Conservation (phyloP, 345 rosid genomes). For the Linum trigynum region DNA sequence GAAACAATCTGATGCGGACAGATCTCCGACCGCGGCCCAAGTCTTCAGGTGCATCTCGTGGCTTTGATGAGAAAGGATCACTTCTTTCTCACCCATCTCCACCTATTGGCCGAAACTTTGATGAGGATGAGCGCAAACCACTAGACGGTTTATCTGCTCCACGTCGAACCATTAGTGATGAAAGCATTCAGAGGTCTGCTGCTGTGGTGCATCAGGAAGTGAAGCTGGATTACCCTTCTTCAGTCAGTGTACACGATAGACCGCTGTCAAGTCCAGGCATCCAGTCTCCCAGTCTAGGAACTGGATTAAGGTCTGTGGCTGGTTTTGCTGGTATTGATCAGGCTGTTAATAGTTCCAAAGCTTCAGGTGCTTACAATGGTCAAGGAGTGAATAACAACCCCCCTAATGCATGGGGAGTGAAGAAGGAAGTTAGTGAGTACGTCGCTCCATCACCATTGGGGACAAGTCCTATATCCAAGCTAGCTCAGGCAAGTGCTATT, state of each 20-base stretch:
- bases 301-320: conserved; percentile 1
- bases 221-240: conserved; percentile 9
- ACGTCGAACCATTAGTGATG: conserved; percentile 9
- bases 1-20: conserved; percentile 13
- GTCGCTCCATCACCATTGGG: conserved; percentile 1
- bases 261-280: conserved; percentile 8
- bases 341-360: conserved; percentile 5
- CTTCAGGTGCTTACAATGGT: conserved; percentile 1
- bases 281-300: conserved; percentile 9
- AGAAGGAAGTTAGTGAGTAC: conserved; percentile 13
- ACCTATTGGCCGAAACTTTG: conserved; percentile 22
- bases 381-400: conserved; percentile 9
- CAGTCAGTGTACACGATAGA: conserved; percentile 13
- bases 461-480: conserved; percentile 12
- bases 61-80: conserved; percentile 18
- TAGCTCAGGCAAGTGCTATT: conserved; percentile 22
- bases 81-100: conserved; percentile 14
- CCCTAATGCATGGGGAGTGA: conserved; percentile 17
- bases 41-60: conserved; percentile 13
- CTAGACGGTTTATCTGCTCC: conserved; percentile 9
- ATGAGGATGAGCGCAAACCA: conserved; percentile 23
- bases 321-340: background rate
- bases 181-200: background rate
- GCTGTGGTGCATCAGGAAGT: conserved; percentile 2
- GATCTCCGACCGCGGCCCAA: conserved; percentile 24